Base-by-base conservation (phyloP, 2,329 filamentous ascomycete species). In the Cercospora zeina region DNA sequence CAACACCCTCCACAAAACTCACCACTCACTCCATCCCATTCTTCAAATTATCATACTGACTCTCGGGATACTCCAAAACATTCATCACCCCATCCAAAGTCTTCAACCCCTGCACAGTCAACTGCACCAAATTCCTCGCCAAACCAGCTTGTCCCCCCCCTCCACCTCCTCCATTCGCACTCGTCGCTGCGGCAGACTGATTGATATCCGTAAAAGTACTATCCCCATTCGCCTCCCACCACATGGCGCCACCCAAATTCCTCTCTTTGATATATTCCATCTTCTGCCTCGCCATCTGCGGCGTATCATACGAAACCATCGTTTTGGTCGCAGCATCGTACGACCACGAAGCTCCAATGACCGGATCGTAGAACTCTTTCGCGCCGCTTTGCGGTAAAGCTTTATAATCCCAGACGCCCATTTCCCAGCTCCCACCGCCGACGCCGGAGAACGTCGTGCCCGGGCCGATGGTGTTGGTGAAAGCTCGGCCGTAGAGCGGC, bases 191-290 rank as follows among this genome's bases (percentile, higher is more conserved):
- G 6, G 24, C 24, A 6, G 24, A 27, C 24, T 27, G 24, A 27
- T 27, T 27, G 6, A 27, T 27, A 27, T 27, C 24, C 3, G 24
- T 27, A 2, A 54, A 36, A 24, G 67, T 65, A 10, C 75, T 76
- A 74, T 97, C 93, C 0, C 85, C 87, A 71, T 89, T 93, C 70
- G 87, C 90, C 79, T 97, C 93, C 90, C 90, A 96, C 91, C 91
- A 97, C 93, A 97, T 97, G 19, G 84, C 90, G n/a, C 93, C 93
- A 1, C 92, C 93, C 0, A 97, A 82, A 0, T 84, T 81, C 49
- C 83, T 79, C 21, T 83, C 74, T 71, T 81, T 83, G 72, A 97
- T 85, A 74, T 87, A 96, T 7, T 84, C 78, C 1, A 87, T 85
- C 80, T 97, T 97, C 67, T 77, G 73, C 68, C 80, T 79, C 2